Conservation (phyloP, 164 flowering plant genomes). For the Brasenia schreberi region DNA sequence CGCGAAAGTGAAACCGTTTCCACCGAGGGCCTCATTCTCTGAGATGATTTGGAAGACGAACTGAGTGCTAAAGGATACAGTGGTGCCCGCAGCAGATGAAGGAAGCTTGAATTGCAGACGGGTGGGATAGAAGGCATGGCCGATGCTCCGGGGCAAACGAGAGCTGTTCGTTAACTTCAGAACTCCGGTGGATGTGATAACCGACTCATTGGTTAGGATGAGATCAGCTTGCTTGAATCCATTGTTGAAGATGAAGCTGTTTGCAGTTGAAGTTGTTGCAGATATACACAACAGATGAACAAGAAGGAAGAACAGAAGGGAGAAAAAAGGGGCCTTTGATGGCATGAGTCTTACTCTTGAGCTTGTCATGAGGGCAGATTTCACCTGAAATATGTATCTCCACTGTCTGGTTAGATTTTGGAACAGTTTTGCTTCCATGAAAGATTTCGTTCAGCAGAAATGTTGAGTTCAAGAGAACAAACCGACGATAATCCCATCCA, state of each 20-base stretch:
- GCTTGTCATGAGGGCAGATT: not conserved
- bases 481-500: too few species aligned
- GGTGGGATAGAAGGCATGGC: not conserved
- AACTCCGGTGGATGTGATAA: not conserved
- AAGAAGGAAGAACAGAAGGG: not conserved
- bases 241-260: not conserved
- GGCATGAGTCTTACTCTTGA: not conserved
- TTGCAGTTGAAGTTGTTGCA: not conserved
- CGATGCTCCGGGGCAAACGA: not conserved
- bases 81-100: not conserved
- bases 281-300: not conserved
- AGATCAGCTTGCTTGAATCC: not conserved
- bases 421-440: too few species aligned
- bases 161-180: not conserved
- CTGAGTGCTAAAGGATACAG: constrained; percentile 10
- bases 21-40: constrained; percentile 1
- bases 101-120: not conserved
- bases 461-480: too few species aligned
- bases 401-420: too few species aligned
- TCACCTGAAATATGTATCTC: not conserved
- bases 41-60: constrained; percentile 12
- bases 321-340: not conserved
- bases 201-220: not conserved
- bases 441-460: too few species aligned
- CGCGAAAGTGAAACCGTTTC: constrained; percentile 14